Base-by-base conservation (phyloP, 345 rosid genomes). In the Brassica napus region DNA sequence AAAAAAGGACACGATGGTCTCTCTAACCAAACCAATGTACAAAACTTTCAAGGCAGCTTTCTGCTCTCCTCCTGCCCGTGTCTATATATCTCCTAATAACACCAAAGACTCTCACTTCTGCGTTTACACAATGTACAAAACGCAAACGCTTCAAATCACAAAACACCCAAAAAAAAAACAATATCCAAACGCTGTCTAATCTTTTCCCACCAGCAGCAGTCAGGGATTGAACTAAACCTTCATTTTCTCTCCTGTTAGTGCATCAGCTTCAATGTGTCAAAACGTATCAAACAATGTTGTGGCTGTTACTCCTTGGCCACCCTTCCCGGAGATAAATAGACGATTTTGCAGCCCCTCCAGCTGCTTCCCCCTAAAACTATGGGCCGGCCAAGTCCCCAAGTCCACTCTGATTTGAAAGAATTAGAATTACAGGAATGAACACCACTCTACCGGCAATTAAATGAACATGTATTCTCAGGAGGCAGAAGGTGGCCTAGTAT, bases 371-470 rank as follows among this genome's bases (percentile, higher is more conserved):
- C 64, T 67, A 66, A 24, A 67, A 72, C 68, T 79, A 28, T 68
- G 24, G 47, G 58, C 69, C 24, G 58, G 69, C 65, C 8, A 35
- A 49, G 78, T 47, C 60, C 14, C 64, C 69, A 61, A 79, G 59
- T 49, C 78, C 67, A 18, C 35, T 74, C 14, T 74, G 81, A 78
- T 83, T 84, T 83, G 85, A 89, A 87, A 84, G 89, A 87, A 88
- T 84, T 72, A 76, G 77, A 59, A 77, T 74, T 67, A 72, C 78
- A 71, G 32, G 73, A 76, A 71, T 23, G 77, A 75, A 60, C 71
- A 60, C 14, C 63, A 72, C 23, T 55, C 52, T 47, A 4, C 66
- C 39, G 32, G 31, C 34, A 34, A 61, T 64, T 1, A 69, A 69
- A 39, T 15, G 35, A 42, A 16, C 26, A 37, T 54, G 59, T 31